These are phyloP conservation scores for Apiospora sp. DNA, from an alignment of 2,329 filamentous ascomycete genomes.

Conservation along the genomic window DNA sequence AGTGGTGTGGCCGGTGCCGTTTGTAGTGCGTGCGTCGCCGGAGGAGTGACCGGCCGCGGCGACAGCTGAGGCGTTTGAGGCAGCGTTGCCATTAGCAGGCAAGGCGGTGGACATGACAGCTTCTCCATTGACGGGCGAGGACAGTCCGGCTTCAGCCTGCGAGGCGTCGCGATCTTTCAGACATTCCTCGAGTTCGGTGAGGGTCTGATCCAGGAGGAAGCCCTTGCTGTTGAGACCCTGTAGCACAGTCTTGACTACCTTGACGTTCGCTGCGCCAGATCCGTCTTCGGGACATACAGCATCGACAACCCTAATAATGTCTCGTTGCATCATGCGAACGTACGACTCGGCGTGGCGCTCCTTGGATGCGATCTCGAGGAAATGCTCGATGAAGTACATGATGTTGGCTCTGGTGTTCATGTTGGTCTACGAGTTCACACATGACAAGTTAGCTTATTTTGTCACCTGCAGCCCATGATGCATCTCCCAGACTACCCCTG, in stretches of 20 bases:
- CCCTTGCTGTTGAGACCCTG: slow-evolving; percentile 73
- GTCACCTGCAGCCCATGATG: not conserved
- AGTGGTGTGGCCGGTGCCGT: slow-evolving; percentile 36
- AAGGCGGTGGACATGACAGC: slow-evolving; percentile 45
- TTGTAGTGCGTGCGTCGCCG: slow-evolving; percentile 38
- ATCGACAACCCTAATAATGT: slow-evolving; percentile 91
- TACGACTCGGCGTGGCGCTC: slow-evolving; percentile 78
- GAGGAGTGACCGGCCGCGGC: slow-evolving; percentile 45
- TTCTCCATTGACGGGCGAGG: slow-evolving; percentile 55
- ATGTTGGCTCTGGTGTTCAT: slow-evolving; percentile 99
- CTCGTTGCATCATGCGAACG: slow-evolving; percentile 91
- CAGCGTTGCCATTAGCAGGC: slow-evolving; percentile 43
- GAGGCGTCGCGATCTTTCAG: slow-evolving; percentile 80
- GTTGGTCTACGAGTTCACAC: slow-evolving; percentile 69
- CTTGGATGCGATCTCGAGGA: slow-evolving; percentile 84
- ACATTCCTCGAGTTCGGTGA: slow-evolving; percentile 82
- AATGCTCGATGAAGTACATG: slow-evolving; percentile 98
- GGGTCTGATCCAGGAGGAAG: slow-evolving; percentile 77
- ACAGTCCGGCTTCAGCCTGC: slow-evolving; percentile 61
- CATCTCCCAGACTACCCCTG: not conserved
- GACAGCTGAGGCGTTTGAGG: slow-evolving; percentile 40
- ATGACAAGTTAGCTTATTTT: slow-evolving; percentile 9
- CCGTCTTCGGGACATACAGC: slow-evolving; percentile 88
- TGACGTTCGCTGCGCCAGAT: slow-evolving; percentile 90
- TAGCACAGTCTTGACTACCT: slow-evolving; percentile 85